phyloP scores from a whole-genome alignment of 768 basidiomycete genomes.

The Phylloporus arenicola region DNA sequence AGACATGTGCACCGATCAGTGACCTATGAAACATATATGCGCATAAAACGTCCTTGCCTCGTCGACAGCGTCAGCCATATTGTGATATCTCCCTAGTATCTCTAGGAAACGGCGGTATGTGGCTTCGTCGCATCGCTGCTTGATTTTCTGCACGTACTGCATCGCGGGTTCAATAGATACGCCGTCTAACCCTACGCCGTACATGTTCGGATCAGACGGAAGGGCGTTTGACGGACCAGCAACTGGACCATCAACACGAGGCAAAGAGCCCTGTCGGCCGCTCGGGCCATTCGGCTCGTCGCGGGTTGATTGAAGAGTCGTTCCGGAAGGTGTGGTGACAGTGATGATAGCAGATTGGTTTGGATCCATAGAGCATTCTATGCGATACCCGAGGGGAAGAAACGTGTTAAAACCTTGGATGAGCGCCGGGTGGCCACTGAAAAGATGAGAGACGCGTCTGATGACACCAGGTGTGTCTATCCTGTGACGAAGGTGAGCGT shows the following conservation, averaged over 20 bases:
- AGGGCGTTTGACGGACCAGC: slow-evolving; percentile 5
- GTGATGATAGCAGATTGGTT: slow-evolving; percentile 64
- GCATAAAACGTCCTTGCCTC: slow-evolving; percentile 39
- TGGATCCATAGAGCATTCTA: slow-evolving; percentile 70
- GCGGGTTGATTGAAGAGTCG: slow-evolving; percentile 49
- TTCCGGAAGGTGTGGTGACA: slow-evolving; percentile 72
- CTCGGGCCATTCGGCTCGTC: slow-evolving; percentile 38
- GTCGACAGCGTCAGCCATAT: slow-evolving; percentile 54
- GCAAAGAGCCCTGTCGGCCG: slow-evolving; percentile 34
- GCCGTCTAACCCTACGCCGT: slow-evolving; percentile 33
- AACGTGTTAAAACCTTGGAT: slow-evolving; percentile 99
- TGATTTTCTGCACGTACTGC: slow-evolving; percentile 95
- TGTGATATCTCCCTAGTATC: slow-evolving; percentile 62
- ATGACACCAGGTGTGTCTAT: slow-evolving; percentile 99
- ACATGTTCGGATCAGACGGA: slow-evolving; percentile 20
- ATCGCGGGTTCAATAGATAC: slow-evolving; percentile 73
- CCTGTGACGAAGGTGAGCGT: slow-evolving; percentile 36
- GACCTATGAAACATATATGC: neutral
- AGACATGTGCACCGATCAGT: neutral
- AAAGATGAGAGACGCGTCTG: slow-evolving; percentile 87
- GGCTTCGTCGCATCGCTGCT: slow-evolving; percentile 86
- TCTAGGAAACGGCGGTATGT: slow-evolving; percentile 79
- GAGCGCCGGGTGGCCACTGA: slow-evolving; percentile 82
- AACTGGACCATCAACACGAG: slow-evolving; percentile 15
- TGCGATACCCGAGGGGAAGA: slow-evolving; percentile 89